A percentile compares a stretch with the other conserved stretches of the same genome.
phyloP scores from a whole-genome alignment of 352 stramenopile genomes.

The Labyrinthula sp. region DNA sequence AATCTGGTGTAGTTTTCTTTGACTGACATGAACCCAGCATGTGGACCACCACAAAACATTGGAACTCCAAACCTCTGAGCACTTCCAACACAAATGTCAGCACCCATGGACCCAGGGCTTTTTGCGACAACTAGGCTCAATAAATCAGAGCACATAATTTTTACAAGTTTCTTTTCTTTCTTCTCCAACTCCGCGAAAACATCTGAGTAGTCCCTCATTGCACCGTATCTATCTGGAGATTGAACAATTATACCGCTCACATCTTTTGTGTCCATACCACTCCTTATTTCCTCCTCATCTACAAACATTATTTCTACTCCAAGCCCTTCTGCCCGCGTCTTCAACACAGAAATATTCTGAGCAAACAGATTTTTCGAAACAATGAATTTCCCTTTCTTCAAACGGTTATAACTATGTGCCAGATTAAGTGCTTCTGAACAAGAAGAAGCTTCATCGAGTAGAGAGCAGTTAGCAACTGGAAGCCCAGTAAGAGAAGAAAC shows the following conservation, averaged over 20 bases:
- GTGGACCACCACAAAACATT: constrained; percentile 94
- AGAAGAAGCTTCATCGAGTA: constrained; percentile 96
- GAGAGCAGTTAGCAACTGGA: constrained; percentile 80
- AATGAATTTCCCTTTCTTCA: constrained; percentile 85
- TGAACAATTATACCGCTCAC: constrained; percentile 83
- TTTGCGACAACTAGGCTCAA: constrained; percentile 79
- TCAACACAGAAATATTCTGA: constrained; percentile 69
- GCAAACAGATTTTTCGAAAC: constrained; percentile 67
- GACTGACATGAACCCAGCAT: constrained; percentile 87
- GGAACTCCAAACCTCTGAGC: constrained; percentile 93
- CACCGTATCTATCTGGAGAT: constrained; percentile 94
- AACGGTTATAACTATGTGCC: constrained; percentile 67
- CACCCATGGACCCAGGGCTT: constrained; percentile 72
- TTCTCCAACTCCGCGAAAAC: constrained; percentile 36
- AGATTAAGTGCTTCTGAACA: constrained; percentile 91
- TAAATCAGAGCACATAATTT: constrained; percentile 85
- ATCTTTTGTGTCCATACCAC: constrained; percentile 46
- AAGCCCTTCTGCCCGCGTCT: constrained; percentile 63
- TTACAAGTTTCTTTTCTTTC: constrained; percentile 60
- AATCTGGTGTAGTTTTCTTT: constrained; percentile 83
- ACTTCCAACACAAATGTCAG: constrained; percentile 92
- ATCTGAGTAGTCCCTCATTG: constrained; percentile 36
- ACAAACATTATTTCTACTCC: constrained; percentile 80
- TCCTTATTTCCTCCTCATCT: constrained; percentile 34
- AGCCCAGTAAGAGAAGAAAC: constrained; percentile 82